Base-by-base conservation (phyloP, 441 rosid genomes). In the Bruguiera hainesii region DNA sequence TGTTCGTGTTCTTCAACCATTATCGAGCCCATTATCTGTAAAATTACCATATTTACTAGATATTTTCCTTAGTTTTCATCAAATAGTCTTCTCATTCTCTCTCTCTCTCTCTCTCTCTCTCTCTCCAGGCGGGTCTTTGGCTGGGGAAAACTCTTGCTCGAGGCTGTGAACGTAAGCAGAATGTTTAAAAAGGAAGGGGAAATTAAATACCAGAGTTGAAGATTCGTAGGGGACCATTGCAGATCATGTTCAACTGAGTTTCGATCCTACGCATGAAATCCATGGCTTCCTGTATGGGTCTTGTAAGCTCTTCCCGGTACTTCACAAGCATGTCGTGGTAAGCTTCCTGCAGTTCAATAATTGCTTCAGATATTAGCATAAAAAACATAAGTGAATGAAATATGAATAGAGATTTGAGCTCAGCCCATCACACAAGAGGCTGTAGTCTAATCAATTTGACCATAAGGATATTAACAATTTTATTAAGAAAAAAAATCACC, bases 191-290 rank as follows among this genome's bases (percentile, higher is more conserved):
- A 30, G 31, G 61, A 48, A 55, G 10, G 64, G 39, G 31, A 26
- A 35, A 3, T 8, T 4, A 76, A 68, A 68, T 86, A 90, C 94
- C 92, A 69, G 86, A 71, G 68, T 85, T 84, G 79, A 87, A 86
- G 85, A 90, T 84, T 72, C 88, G 90, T 51, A 84, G 71, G 67
- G 98, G 87, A 52, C 81, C 86, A 73, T 80, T 85, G 81, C 87
- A 80, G 65, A 92, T 76, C 88, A 86, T 80, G 76, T 78, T 92
- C 51, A 95, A 83, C 77, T 95, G 98, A 62, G 95, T 79, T 85
- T 95, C 98, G 81, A 95, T 89, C 76, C 93, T 80, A 62, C 96
- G 90, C 88, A 95, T 92, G 91, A 90, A 95, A 73, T 88, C 98
- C 94, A 89, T 90, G 70, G 98, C 96, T 82, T 95, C 98, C 78